These are phyloP conservation scores for Ophiocordyceps camponoti-saundersi DNA, from an alignment of 2,329 filamentous ascomycete species.

Conservation along the genomic window DNA sequence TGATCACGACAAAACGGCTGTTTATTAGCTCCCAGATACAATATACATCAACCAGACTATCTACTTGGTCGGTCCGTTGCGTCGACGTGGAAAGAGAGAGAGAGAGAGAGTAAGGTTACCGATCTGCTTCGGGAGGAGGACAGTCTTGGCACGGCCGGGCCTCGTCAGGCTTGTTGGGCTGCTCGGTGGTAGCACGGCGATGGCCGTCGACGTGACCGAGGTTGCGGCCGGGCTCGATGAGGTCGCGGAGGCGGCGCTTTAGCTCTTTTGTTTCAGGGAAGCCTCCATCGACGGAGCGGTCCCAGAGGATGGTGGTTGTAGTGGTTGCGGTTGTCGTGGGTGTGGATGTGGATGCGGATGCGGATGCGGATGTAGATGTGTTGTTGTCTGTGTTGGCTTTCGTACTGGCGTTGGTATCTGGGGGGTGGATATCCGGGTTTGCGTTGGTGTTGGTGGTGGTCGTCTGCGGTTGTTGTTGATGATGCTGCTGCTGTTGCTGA, in stretches of 20 bases:
- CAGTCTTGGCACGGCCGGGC: background rate
- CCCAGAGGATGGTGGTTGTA: slow-evolving; percentile 44
- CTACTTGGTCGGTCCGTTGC: background rate
- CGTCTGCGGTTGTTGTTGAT: background rate
- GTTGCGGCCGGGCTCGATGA: slow-evolving; percentile 60
- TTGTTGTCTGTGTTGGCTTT: background rate
- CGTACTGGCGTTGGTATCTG: no score
- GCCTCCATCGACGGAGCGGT: slow-evolving; percentile 69
- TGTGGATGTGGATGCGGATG: background rate
- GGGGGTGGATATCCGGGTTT: slow-evolving; percentile 5
- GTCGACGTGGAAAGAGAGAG: no score
- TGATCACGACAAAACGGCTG: slow-evolving; percentile 22
- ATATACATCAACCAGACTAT: slow-evolving; percentile 12
- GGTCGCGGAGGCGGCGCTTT: slow-evolving; percentile 68
- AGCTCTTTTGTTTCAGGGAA: slow-evolving; percentile 91
- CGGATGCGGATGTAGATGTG: no score
- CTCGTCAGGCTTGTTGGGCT: background rate
- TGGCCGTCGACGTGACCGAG: slow-evolving; percentile 63
- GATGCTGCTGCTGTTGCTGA: background rate
- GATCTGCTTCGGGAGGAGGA: background rate
- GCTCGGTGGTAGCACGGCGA: background rate
- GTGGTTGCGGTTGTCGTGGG: background rate
- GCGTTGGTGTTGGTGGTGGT: background rate
- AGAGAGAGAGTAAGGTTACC: no score
- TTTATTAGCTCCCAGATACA: slow-evolving; percentile 25